These are phyloP conservation scores for Zelopaecilomyces penicillatus DNA, from an alignment of 2,329 filamentous ascomycete genomes.

Conservation along the genomic window DNA sequence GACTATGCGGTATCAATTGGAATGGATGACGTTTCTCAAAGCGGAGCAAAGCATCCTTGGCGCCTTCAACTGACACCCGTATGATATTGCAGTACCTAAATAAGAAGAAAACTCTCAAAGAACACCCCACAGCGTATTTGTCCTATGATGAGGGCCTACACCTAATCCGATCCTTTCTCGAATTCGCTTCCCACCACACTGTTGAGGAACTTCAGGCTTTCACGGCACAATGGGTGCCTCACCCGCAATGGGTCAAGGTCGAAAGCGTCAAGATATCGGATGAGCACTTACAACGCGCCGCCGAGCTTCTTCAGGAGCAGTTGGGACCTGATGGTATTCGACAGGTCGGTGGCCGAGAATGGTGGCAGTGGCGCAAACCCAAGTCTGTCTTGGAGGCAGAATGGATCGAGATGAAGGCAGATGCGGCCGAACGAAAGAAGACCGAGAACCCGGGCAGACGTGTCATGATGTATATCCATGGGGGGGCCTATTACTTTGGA, in stretches of 20 bases:
- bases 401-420: constrained; percentile 91
- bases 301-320: constrained; percentile 59
- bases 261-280: constrained; percentile 60
- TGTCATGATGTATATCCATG: constrained; percentile 90
- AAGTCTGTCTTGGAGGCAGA: constrained; percentile 65
- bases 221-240: constrained; percentile 84
- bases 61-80: background rate
- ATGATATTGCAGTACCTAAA: constrained; percentile 60
- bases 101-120: constrained; percentile 61
- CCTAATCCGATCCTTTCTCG: constrained; percentile 77
- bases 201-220: constrained; percentile 92
- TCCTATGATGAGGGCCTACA: constrained; percentile 91
- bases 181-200: constrained; percentile 77
- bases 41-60: background rate
- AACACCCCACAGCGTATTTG: constrained; percentile 82
- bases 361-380: constrained; percentile 83
- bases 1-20: background rate
- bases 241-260: constrained; percentile 78
- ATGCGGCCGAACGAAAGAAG: constrained; percentile 60
- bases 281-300: constrained; percentile 56
- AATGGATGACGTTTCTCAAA: background rate
- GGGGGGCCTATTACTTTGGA: constrained; percentile 91
- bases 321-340: constrained; percentile 69
- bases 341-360: constrained; percentile 68
- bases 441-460: constrained; percentile 53